Conservation (phyloP, 176 grass and related monocot genomes). For the Paspalum notatum region DNA sequence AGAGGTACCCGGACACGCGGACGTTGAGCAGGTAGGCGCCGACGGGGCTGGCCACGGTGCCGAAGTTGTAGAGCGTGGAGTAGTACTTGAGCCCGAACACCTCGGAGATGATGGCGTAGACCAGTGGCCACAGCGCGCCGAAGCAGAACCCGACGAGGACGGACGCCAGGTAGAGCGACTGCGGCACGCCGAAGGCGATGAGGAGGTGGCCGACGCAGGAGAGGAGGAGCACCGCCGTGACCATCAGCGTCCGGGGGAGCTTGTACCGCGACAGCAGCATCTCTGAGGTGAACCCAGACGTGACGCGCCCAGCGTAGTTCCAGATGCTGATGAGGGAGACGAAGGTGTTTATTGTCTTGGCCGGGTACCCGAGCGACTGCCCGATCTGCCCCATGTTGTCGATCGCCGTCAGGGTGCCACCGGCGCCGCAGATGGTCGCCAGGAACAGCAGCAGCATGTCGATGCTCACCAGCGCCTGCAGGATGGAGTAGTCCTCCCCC, state of each 20-base stretch:
- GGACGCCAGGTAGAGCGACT: conserved; percentile 44
- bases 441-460: conserved; percentile 82
- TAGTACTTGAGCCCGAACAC: conserved; percentile 60
- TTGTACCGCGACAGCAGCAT: no score
- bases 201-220: no score
- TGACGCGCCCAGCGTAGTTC: conserved; percentile 72
- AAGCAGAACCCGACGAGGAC: conserved; percentile 53
- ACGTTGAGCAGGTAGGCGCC: conserved; percentile 54
- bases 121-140: conserved; percentile 52
- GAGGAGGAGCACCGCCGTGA: no score
- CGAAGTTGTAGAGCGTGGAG: conserved; percentile 56
- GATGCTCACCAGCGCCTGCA: conserved; percentile 68
- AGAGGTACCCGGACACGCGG: conserved; percentile 40
- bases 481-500: conserved; percentile 80
- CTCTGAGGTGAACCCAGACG: not conserved
- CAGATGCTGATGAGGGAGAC: conserved; percentile 80
- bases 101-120: conserved; percentile 60
- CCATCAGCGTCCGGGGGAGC: no score
- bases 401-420: conserved; percentile 72
- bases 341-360: conserved; percentile 62
- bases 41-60: conserved; percentile 48
- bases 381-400: conserved; percentile 88
- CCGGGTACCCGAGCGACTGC: conserved; percentile 53
- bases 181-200: not conserved
- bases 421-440: conserved; percentile 63